These are phyloP conservation scores for Plasmodium adleri DNA, from an alignment of 169 alveolate species.

Conservation along the genomic window DNA sequence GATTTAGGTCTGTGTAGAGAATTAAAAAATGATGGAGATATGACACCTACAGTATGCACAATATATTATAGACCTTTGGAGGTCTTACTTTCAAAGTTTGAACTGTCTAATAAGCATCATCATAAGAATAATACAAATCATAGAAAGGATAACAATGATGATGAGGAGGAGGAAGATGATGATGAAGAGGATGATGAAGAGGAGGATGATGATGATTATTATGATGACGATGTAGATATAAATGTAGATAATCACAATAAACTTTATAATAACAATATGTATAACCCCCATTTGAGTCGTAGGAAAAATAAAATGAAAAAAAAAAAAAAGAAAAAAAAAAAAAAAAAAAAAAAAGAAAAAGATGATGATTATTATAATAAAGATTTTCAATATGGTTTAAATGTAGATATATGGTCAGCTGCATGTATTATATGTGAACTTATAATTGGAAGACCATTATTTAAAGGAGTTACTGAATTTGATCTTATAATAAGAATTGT, in stretches of 20 bases:
- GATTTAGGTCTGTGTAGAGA: conserved; percentile 93
- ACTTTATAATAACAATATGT: too few species aligned
- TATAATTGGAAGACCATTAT: conserved; percentile 90
- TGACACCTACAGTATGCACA: conserved; percentile 92
- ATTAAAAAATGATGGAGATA: conserved; percentile 87
- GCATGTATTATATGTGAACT: conserved; percentile 92
- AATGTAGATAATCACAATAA: too few species aligned
- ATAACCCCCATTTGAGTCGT: too few species aligned
- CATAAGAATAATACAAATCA: conserved; percentile 5
- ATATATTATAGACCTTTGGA: conserved; percentile 91
- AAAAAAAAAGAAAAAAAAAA: conserved; percentile 11
- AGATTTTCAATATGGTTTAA: conserved; percentile 84
- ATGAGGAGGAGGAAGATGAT: neutral
- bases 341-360: conserved; percentile 14
- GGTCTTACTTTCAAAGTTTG: conserved; percentile 84
- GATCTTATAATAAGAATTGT: conserved; percentile 87
- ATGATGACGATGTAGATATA: too few species aligned
- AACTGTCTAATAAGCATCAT: conserved; percentile 7
- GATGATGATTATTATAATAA: conserved; percentile 24
- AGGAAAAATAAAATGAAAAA: too few species aligned
- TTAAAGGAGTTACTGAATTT: conserved; percentile 91
- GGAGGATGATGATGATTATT: too few species aligned
- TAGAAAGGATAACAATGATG: conserved; percentile 4
- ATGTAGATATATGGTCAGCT: conserved; percentile 92
- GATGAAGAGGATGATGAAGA: too few species aligned